Percentiles rank a stretch among this genome's conserved stretches.
Evolutionary conservation across 768 basidiomycete species (phyloP).

Genomic region (Coprinellus micaceus): DNA sequence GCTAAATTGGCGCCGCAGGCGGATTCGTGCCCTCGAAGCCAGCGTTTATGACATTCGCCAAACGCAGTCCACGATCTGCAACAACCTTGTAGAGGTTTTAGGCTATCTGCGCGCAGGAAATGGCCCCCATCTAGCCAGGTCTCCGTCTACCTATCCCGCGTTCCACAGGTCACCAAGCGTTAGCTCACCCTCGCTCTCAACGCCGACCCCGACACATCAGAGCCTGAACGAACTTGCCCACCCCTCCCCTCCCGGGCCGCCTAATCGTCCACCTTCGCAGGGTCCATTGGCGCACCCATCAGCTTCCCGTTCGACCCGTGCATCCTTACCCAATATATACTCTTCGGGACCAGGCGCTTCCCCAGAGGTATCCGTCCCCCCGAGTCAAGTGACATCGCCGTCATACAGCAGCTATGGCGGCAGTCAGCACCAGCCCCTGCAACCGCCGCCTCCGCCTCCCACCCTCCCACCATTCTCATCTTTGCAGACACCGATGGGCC

Average conservation of each 20-base stretch:
- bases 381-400: slow-evolving; percentile 41
- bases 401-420: slow-evolving; percentile 25
- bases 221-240: slow-evolving; percentile 39
- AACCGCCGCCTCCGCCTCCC: slow-evolving; percentile 36
- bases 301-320: slow-evolving; percentile 33
- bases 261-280: slow-evolving; percentile 21
- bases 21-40: slow-evolving; percentile 83
- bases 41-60: slow-evolving; percentile 82
- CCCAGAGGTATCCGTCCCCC: slow-evolving; percentile 16
- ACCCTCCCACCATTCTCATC: slow-evolving; percentile 71
- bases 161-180: slow-evolving; percentile 64
- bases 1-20: slow-evolving; percentile 44
- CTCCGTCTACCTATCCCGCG: slow-evolving; percentile 58
- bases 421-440: slow-evolving; percentile 33
- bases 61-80: slow-evolving; percentile 72
- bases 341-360: slow-evolving; percentile 21
- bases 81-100: slow-evolving; percentile 75
- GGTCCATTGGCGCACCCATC: slow-evolving; percentile 22
- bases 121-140: slow-evolving; percentile 43
- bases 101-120: slow-evolving; percentile 63
- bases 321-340: slow-evolving; percentile 35
- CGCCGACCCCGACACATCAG: slow-evolving; percentile 42
- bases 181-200: slow-evolving; percentile 54
- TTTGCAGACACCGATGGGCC: slow-evolving; percentile 54
- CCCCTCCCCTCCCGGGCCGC: slow-evolving; percentile 35